Conservation (phyloP, 139 green algal genomes). For the Ettlia oleoabundans region DNA sequence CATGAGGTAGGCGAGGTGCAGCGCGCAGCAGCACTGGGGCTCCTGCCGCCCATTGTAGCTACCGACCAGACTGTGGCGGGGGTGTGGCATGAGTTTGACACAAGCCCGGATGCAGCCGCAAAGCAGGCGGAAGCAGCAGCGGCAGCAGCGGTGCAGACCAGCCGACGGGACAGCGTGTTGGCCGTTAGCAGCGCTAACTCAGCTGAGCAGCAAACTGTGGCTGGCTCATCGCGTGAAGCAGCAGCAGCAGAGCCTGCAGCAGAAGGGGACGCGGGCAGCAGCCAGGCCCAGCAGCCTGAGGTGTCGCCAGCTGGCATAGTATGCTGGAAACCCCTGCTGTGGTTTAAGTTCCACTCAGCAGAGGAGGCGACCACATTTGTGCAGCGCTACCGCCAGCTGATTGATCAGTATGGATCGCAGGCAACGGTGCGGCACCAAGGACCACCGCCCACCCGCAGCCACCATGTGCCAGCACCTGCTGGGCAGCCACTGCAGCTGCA, state of each 20-base stretch:
- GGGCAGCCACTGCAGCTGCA: background rate
- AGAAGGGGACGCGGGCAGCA: background rate
- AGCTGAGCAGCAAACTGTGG: too few relatives aligned
- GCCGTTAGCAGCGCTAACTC: too few relatives aligned
- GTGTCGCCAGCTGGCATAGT: conserved; percentile 5
- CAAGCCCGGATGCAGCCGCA: background rate
- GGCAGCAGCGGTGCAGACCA: background rate
- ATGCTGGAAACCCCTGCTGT: conserved; percentile 29
- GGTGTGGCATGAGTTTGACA: conserved; percentile 39
- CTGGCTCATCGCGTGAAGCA: background rate
- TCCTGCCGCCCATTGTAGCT: conserved; percentile 25
- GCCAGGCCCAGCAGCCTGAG: background rate
- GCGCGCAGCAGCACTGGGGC: background rate
- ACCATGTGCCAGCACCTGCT: conserved; percentile 1
- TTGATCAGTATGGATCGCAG: background rate
- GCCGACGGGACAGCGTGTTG: too few relatives aligned
- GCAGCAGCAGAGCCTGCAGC: background rate
- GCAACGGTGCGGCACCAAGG: conserved; percentile 27
- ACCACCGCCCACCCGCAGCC: background rate
- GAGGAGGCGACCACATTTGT: conserved; percentile 18
- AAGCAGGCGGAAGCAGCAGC: background rate
- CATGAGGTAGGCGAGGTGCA: background rate
- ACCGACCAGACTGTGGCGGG: conserved; percentile 31
- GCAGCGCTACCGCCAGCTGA: conserved; percentile 2
- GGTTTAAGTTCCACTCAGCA: conserved; percentile 37